Conservation (phyloP, 768 basidiomycete species). For the Collybia sordida region DNA sequence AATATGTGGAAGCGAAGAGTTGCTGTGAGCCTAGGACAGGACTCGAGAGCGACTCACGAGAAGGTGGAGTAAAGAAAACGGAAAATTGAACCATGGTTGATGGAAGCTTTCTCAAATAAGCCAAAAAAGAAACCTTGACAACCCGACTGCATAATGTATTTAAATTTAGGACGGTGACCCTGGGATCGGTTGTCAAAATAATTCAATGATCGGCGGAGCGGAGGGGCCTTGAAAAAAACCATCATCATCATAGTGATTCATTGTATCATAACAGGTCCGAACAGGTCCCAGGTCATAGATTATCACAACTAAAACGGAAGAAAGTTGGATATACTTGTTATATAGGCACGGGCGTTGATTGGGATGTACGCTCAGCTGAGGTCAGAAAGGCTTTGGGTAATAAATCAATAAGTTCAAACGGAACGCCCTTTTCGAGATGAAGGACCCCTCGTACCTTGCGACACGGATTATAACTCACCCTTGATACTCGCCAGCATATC, state of each 20-base stretch:
- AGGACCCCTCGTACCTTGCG: background rate
- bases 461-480: slow-evolving; percentile 9
- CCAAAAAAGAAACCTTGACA: background rate
- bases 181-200: no score
- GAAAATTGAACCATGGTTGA: background rate
- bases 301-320: no score
- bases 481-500: slow-evolving; percentile 52
- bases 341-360: no score
- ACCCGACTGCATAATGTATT: background rate
- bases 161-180: background rate
- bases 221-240: no score
- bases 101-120: background rate
- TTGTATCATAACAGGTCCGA: no score
- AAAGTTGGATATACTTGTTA: no score
- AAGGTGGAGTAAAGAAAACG: background rate
- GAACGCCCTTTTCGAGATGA: background rate
- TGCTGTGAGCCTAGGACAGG: background rate
- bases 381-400: no score
- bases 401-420: background rate
- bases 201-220: background rate
- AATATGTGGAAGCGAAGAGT: background rate
- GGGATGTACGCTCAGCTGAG: no score
- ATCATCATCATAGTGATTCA: no score
- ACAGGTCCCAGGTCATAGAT: no score
- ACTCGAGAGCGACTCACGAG: background rate